A percentile compares a stretch with the other conserved stretches of the same genome.
phyloP scores from a whole-genome alignment of 768 basidiomycete species.

The Termitomyces sp. region DNA sequence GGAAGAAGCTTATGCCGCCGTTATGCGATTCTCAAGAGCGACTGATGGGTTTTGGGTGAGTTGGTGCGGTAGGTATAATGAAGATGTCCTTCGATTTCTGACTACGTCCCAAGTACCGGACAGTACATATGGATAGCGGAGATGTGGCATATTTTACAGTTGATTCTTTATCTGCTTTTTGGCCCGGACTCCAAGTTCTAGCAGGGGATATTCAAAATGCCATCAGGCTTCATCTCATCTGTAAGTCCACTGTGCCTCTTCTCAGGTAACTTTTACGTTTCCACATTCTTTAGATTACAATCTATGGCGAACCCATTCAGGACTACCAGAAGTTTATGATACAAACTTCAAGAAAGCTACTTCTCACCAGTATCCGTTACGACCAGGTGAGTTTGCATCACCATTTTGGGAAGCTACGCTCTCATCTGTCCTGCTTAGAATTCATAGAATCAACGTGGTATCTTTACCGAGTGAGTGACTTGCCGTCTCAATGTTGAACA shows the following conservation, averaged over 20 bases:
- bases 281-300: slow-evolving; percentile 66
- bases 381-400: slow-evolving; percentile 49
- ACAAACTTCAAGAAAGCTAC: slow-evolving; percentile 67
- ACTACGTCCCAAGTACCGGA: slow-evolving; percentile 63
- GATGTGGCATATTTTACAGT: slow-evolving; percentile 70
- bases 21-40: slow-evolving; percentile 82
- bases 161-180: slow-evolving; percentile 96
- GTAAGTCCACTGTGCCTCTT: slow-evolving; percentile 33
- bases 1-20: slow-evolving; percentile 74
- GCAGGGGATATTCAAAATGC: slow-evolving; percentile 85
- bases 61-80: neutral
- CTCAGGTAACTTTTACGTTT: neutral
- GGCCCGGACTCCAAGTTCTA: slow-evolving; percentile 92
- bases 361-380: slow-evolving; percentile 72
- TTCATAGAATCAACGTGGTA: slow-evolving; percentile 98
- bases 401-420: neutral
- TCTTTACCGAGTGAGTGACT: slow-evolving; percentile 66
- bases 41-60: slow-evolving; percentile 85
- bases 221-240: slow-evolving; percentile 86
- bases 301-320: slow-evolving; percentile 82
- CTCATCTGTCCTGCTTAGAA: slow-evolving; percentile 37
- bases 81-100: neutral
- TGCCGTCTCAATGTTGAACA: neutral
- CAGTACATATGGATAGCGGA: slow-evolving; percentile 75
- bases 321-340: slow-evolving; percentile 91